Conservation (phyloP, 306 rosid genomes). For the Vachellia pachyceras region DNA sequence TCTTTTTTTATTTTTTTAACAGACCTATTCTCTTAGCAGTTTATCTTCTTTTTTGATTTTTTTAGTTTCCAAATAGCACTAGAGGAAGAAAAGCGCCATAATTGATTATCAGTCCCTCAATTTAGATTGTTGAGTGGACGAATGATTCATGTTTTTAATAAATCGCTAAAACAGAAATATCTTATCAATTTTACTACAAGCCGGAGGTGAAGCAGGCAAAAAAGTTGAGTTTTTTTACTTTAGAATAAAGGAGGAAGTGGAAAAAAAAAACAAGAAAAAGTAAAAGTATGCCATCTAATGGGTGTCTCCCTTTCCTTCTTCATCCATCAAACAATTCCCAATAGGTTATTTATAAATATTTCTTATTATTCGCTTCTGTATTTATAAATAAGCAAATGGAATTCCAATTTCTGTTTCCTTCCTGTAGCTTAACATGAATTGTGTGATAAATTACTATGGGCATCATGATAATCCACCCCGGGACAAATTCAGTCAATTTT, state of each 20-base stretch:
- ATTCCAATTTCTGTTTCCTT: background rate
- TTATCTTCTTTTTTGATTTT: background rate
- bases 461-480: background rate
- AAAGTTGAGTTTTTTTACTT: slow-evolving; percentile 6
- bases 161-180: background rate
- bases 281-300: background rate
- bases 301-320: background rate
- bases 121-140: slow-evolving; percentile 26
- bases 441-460: background rate
- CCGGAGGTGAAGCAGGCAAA: background rate
- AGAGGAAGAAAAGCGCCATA: slow-evolving; percentile 30
- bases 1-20: background rate
- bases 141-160: slow-evolving; percentile 20
- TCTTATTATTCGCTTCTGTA: background rate
- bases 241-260: background rate
- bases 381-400: background rate
- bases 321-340: background rate
- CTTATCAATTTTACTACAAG: background rate
- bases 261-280: background rate
- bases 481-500: slow-evolving; percentile 8
- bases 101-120: background rate
- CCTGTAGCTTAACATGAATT: background rate
- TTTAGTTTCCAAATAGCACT: background rate
- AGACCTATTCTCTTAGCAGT: background rate
- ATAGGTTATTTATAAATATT: background rate